Evolutionary conservation across 1,139 yeast genomes (phyloP), one percentile per base, ranked within the genome.

Genomic region (Diutina pseudorugosa): DNA sequence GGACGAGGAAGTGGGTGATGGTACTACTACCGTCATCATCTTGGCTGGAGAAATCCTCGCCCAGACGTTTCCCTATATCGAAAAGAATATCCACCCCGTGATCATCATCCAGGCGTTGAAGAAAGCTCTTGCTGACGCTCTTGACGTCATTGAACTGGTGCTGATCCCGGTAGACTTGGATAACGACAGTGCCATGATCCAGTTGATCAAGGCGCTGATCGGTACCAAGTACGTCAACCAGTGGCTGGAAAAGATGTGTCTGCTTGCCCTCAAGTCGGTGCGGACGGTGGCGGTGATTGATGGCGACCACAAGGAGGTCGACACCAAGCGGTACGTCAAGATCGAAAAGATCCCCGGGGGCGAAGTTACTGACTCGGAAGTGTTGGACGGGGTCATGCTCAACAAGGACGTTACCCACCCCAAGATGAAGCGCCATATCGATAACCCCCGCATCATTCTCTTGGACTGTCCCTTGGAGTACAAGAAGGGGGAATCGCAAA

Each of bases 1-100:
- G 72, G 99, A 94, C 66, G 99, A 94, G 70, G 98, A 94, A 71
- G 98, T 93, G 57, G 98, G 98, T 53, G 98, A 93, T 66, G 98
- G 98, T 57, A 93, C 98, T 56, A 93, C 98, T 41, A 85, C 96
- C 9, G 98, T 93, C 53, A 91, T 93, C 62, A 86, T 86, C 54
- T 73, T 91, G 59, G 98, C 98, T 7, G 99, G 98, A 56, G 99
- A 93, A 67, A 89, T 93, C 56, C 76, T 93, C 59, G 96, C 98
- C 2, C 98, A 91, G 69, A 83, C 96, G 41, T 90, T 86, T 68
- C 97, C 96, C 52, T 90, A 90, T 67, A 80, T 83, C 59, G 98
- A 93, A 67, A 89, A 90, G 68, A 88, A 90, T 65, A 90, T 93
- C 61, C 99, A 93, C 68, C 99, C 99, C 0, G 98, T 93, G 43